Evolutionary conservation across 2,329 filamentous ascomycete species (phyloP), one percentile per base, ranked within the genome.

Genomic region (Byssoonygena ceratinophila): DNA sequence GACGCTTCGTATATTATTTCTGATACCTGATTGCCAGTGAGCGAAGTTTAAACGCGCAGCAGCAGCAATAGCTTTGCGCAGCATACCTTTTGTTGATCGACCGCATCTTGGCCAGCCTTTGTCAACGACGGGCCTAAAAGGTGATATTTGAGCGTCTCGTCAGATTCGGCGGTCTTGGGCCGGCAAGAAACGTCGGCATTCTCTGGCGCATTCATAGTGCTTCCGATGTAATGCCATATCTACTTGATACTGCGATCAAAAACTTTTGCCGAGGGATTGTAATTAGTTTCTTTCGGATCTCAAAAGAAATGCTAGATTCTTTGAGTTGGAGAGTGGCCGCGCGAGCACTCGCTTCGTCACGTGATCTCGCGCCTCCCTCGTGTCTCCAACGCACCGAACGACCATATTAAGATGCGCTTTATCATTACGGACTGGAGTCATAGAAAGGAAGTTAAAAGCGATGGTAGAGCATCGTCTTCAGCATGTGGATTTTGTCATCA

Each of bases 1-100:
- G 89, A 96, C 9, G 90, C 89, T 67, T 94, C 88, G 71, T 96
- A 97, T 55, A 98, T 98, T 60, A 97, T 84, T 61, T 97, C 90
- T 1, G 90, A 94, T 46, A 98, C 89, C 82, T 84, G n/a, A 31
- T 49, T 32, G 37, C 16, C 23, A 9, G 14, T 43, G 36, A 25
- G 41, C 25, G 4, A 16, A 18, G 3, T 6, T 14, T 5, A 25
- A n/a, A n/a, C n/a, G n/a, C n/a, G n/a, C n/a, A n/a, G n/a, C n/a
- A n/a, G n/a, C n/a, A 45, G n/a, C 23, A n/a, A 36, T 47, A 8
- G 12, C 32, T 3, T 5, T 6, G 14, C 18, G 27, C 36, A 43
- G 51, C 64, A 36, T 66, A 83, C 84, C 73, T 92, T 94, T 58
- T 79, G 78, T 71, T 97, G 92, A 62, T 98, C 88, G n/a, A 97